Evolutionary conservation across 1,284 basidiomycete species (phyloP), one percentile per base, ranked within the genome.

Genomic region (Ceratorhiza oryzae-sativae): DNA sequence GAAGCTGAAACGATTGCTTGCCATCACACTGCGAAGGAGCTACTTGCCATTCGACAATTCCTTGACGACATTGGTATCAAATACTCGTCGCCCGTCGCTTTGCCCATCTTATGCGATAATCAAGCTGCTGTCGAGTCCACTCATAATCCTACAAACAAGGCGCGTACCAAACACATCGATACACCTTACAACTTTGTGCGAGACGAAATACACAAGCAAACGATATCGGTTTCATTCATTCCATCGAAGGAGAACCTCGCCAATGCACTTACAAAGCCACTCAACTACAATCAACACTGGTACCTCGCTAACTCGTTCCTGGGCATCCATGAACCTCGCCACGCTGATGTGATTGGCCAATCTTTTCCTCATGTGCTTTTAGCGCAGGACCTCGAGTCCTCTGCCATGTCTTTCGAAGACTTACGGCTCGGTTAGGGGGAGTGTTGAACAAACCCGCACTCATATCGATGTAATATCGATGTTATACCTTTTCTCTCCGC

Each of bases 261-360:
- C 0, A 74, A 77, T 23, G 60, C 76, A 2, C 71, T 79, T 36
- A 79, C 77, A 0, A 79, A 79, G 58, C 18, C 76, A 2, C 63
- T 79, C 0, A 41, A n/a, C 18, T 61, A 61, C 36, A 36, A 36
- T 20, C 59, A 45, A 18, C 39, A 45, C 27, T 61, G 59, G 59
- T 32, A 30, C 25, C 42, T 61, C 12, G 59, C 59, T 3, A 61
- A 61, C 27, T 61, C 59, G 15, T 61, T 45, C 42, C 10, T 61
- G 36, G 59, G 59, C n/a, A 9, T 46, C 59, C 34, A 61, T 42
- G 34, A 61, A n/a, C 56, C n/a, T 42, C n/a, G 34, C 34, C 56
- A 59, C 39, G n/a, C 34, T 20, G 20, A 59, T n/a, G 34, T n/a
- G 20, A n/a, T 59, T 25, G 56, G 56, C 9, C 20, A 59, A 39